A percentile compares a stretch with the other conserved stretches of the same genome.
phyloP scores from a whole-genome alignment of 2,329 filamentous ascomycete genomes.

The Monascus ruber region DNA sequence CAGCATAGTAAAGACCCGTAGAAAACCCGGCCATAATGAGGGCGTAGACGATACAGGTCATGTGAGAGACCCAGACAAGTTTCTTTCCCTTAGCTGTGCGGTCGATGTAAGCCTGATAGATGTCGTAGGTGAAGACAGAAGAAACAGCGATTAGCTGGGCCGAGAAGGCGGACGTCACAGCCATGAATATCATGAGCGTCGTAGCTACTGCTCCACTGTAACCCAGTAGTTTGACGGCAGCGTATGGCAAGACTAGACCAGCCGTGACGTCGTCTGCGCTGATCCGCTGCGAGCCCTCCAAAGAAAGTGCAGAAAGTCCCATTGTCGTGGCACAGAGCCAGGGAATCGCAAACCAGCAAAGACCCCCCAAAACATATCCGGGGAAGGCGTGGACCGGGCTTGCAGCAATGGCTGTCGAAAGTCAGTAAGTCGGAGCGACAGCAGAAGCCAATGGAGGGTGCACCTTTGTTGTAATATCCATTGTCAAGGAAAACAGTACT shows the following conservation, averaged over 20 bases:
- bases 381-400: slow-evolving; percentile 75
- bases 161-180: slow-evolving; percentile 73
- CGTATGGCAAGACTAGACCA: slow-evolving; percentile 74
- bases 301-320: slow-evolving; percentile 67
- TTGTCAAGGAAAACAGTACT: slow-evolving; percentile 74
- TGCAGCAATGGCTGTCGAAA: slow-evolving; percentile 60
- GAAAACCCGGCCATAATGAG: slow-evolving; percentile 67
- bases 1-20: slow-evolving; percentile 61
- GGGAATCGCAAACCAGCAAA: slow-evolving; percentile 87
- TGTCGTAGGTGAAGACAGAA: slow-evolving; percentile 78
- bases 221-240: slow-evolving; percentile 71
- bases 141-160: slow-evolving; percentile 79
- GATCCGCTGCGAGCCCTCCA: slow-evolving; percentile 69
- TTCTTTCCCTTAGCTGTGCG: slow-evolving; percentile 61
- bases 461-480: slow-evolving; percentile 71
- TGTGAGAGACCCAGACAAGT: slow-evolving; percentile 70
- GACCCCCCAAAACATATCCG: slow-evolving; percentile 75
- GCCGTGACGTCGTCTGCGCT: slow-evolving; percentile 62
- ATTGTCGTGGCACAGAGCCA: slow-evolving; percentile 84
- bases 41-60: slow-evolving; percentile 62
- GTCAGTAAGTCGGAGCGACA: background rate
- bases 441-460: background rate
- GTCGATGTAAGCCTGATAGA: slow-evolving; percentile 80
- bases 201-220: slow-evolving; percentile 69
- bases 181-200: slow-evolving; percentile 77